Percentiles rank a stretch among this genome's conserved stretches.
Conservation (phyloP, 2,329 filamentous ascomycete genomes). For the Ampelomyces quisqualis region DNA sequence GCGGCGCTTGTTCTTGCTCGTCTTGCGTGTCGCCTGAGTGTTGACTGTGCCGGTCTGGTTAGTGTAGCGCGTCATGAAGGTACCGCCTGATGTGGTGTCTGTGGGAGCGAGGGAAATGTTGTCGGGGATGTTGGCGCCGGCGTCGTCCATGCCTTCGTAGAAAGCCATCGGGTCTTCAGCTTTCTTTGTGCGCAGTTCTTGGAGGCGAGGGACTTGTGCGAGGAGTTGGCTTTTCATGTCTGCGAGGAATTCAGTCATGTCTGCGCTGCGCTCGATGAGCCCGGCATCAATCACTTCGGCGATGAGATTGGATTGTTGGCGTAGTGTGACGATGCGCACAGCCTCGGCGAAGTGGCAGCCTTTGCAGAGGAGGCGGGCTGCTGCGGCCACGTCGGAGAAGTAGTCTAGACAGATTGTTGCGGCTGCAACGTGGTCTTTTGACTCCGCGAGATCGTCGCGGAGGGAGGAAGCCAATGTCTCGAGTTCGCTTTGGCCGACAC, state of each 20-base stretch:
- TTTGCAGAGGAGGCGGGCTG: constrained; percentile 78
- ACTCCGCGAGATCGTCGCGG: constrained; percentile 76
- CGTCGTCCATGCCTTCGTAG: constrained; percentile 66
- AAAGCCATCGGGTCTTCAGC: constrained; percentile 82
- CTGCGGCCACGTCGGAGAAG: constrained; percentile 68
- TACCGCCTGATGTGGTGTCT: constrained; percentile 73
- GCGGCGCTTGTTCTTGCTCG: constrained; percentile 80
- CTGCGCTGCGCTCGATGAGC: constrained; percentile 76
- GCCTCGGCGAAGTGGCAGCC: constrained; percentile 87
- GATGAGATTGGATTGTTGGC: constrained; percentile 63
- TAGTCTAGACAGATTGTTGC: constrained; percentile 81
- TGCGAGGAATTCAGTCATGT: constrained; percentile 85
- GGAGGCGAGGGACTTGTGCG: constrained; percentile 82
- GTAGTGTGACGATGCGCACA: constrained; percentile 70
- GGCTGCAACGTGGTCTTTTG: constrained; percentile 79
- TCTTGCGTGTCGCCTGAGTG: constrained; percentile 73
- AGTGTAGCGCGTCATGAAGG: constrained; percentile 90
- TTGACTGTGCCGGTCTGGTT: constrained; percentile 71
- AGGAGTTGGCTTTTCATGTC: constrained; percentile 85
- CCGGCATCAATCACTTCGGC: constrained; percentile 70
- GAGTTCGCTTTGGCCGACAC: constrained; percentile 60
- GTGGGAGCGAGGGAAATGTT: constrained; percentile 90
- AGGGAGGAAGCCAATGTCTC: constrained; percentile 69
- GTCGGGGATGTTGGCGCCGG: constrained; percentile 71
- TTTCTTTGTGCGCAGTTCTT: constrained; percentile 78